Evolutionary conservation across 1,284 basidiomycete genomes (phyloP).

Genomic region (Ganoderma resinaceum): DNA sequence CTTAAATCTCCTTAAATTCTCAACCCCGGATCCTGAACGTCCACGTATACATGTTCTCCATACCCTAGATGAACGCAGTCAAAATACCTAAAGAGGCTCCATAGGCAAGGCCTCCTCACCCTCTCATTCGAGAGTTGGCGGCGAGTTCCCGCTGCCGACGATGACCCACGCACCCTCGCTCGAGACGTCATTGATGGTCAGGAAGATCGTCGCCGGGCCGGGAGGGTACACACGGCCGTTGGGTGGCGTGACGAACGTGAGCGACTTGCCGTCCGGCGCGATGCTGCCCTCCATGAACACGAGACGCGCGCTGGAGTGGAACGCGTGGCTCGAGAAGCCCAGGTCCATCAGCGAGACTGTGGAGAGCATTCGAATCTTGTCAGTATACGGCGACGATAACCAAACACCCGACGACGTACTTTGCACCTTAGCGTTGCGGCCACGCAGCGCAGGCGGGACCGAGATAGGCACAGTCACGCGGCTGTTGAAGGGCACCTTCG

Average conservation of each 20-base stretch:
- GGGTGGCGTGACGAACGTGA: constrained; percentile 52
- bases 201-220: constrained; percentile 56
- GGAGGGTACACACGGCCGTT: constrained; percentile 56
- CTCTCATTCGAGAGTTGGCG: constrained; percentile 27
- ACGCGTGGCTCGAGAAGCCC: constrained; percentile 55
- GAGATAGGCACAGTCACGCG: constrained; percentile 44
- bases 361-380: not conserved
- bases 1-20: too few relatives aligned
- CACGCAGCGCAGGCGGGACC: constrained; percentile 30
- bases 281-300: constrained; percentile 53
- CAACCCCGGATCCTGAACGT: too few relatives aligned
- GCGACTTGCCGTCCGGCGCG: constrained; percentile 42
- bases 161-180: constrained; percentile 52
- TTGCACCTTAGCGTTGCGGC: constrained; percentile 1
- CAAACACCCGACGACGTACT: constrained; percentile 7
- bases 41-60: too few relatives aligned
- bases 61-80: too few relatives aligned
- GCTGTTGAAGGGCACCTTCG: constrained; percentile 47
- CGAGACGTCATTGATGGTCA: constrained; percentile 56
- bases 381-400: constrained; percentile 32
- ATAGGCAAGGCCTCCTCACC: not conserved
- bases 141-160: constrained; percentile 48
- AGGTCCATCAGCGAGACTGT: constrained; percentile 53
- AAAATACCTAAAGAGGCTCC: too few relatives aligned
- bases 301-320: constrained; percentile 52